Evolutionary conservation across 2,329 filamentous ascomycete genomes (phyloP).

Genomic region (Nigrospora oryzae): DNA sequence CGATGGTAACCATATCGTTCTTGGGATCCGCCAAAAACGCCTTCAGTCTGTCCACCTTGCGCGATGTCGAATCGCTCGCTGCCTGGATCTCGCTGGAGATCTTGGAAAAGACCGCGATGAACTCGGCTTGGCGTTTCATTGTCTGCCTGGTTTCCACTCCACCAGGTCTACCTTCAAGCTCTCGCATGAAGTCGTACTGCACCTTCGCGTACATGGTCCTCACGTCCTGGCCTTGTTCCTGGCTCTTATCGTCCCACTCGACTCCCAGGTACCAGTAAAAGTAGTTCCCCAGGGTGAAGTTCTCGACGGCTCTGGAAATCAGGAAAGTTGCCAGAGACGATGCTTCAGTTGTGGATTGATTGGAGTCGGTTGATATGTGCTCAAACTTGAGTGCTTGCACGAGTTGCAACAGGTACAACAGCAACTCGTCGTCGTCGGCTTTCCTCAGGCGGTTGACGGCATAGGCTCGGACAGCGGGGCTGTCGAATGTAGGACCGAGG

Average conservation of each 20-base stretch:
- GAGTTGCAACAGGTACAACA: slow-evolving; percentile 85
- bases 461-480: slow-evolving; percentile 79
- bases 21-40: slow-evolving; percentile 78
- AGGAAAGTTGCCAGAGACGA: slow-evolving; percentile 86
- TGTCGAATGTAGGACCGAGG: slow-evolving; percentile 86
- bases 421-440: slow-evolving; percentile 82
- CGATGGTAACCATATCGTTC: slow-evolving; percentile 77
- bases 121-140: slow-evolving; percentile 78
- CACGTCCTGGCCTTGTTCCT: slow-evolving; percentile 65
- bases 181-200: slow-evolving; percentile 91
- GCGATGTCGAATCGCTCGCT: slow-evolving; percentile 66
- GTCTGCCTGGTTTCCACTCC: slow-evolving; percentile 68
- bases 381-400: slow-evolving; percentile 96
- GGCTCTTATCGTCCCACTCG: slow-evolving; percentile 80
- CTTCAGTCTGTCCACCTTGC: slow-evolving; percentile 79
- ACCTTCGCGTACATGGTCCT: slow-evolving; percentile 86
- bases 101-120: slow-evolving; percentile 78
- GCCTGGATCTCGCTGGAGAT: slow-evolving; percentile 84
- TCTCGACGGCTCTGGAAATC: slow-evolving; percentile 77
- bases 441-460: slow-evolving; percentile 88
- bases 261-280: slow-evolving; percentile 99
- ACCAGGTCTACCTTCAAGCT: slow-evolving; percentile 63
- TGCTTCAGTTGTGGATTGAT: slow-evolving; percentile 52
- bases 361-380: slow-evolving; percentile 55
- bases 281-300: slow-evolving; percentile 88